Evolutionary conservation across 176 grass and related monocot genomes (phyloP).

Genomic region (Aegilops sharonensis): DNA sequence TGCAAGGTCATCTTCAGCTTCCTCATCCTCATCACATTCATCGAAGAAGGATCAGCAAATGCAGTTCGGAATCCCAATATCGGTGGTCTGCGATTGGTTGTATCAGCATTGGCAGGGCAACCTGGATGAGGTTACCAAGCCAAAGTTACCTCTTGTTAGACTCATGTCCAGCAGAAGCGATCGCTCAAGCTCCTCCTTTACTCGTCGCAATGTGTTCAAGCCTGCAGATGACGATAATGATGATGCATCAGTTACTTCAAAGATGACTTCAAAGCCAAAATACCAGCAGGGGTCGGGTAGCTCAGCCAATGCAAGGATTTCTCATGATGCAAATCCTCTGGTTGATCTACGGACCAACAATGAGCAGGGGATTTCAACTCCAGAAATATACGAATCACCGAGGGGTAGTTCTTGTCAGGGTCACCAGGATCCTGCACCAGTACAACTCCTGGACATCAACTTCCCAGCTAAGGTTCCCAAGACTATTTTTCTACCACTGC

Average conservation of each 20-base stretch:
- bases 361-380: conserved; percentile 65
- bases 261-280: conserved; percentile 41
- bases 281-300: conserved; percentile 59
- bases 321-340: conserved; percentile 54
- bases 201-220: conserved; percentile 63
- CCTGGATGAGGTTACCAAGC: conserved; percentile 90
- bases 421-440: conserved; percentile 40
- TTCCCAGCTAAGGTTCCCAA: conserved; percentile 62
- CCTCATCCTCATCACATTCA: conserved; percentile 63
- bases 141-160: conserved; percentile 67
- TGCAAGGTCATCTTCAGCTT: conserved; percentile 56
- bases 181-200: conserved; percentile 66
- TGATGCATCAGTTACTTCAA: conserved; percentile 41
- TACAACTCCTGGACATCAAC: conserved; percentile 57
- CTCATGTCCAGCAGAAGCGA: conserved; percentile 62
- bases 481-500: conserved; percentile 78
- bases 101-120: conserved; percentile 91
- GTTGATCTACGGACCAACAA: conserved; percentile 55
- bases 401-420: conserved; percentile 48
- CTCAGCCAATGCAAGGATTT: conserved; percentile 61
- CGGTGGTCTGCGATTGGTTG: conserved; percentile 88
- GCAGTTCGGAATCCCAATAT: conserved; percentile 83
- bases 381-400: conserved; percentile 75
- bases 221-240: conserved; percentile 50
- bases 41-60: conserved; percentile 64